Conservation (phyloP, 2,329 filamentous ascomycete genomes). For the Aspergillus puulaauensis region DNA sequence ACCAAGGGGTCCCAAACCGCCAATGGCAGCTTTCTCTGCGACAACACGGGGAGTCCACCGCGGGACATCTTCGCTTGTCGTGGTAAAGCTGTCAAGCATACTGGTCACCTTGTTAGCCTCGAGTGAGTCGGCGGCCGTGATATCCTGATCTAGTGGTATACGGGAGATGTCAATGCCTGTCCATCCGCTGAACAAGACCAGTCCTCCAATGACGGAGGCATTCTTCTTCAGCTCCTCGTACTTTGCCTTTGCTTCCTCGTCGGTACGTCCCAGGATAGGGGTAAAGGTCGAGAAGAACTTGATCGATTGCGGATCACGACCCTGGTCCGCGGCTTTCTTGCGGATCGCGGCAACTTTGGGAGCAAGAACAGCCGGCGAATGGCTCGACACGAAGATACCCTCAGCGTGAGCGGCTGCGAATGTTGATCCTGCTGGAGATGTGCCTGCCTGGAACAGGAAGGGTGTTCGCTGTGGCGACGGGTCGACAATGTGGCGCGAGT, state of each 20-base stretch:
- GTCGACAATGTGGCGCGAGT: slow-evolving; percentile 51
- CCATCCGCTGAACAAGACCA: slow-evolving; percentile 59
- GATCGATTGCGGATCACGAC: slow-evolving; percentile 57
- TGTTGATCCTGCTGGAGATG: slow-evolving; percentile 55
- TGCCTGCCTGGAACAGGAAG: slow-evolving; percentile 60
- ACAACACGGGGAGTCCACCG: slow-evolving; percentile 48
- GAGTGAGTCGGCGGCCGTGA: slow-evolving; percentile 54
- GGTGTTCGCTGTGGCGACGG: slow-evolving; percentile 59
- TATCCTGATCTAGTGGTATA: slow-evolving; percentile 58
- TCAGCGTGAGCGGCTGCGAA: slow-evolving; percentile 62
- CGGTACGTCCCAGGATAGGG: slow-evolving; percentile 50
- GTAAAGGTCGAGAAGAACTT: slow-evolving; percentile 57
- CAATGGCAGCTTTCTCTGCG: slow-evolving; percentile 49
- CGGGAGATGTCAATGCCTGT: slow-evolving; percentile 61
- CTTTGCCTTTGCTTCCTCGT: slow-evolving; percentile 56
- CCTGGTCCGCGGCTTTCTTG: slow-evolving; percentile 49
- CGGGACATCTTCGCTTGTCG: slow-evolving; percentile 49
- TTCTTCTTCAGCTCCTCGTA: slow-evolving; percentile 53
- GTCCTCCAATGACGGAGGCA: slow-evolving; percentile 53
- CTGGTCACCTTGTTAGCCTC: slow-evolving; percentile 55
- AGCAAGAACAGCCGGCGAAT: slow-evolving; percentile 50
- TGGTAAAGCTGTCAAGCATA: slow-evolving; percentile 50
- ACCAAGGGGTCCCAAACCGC: slow-evolving; percentile 50
- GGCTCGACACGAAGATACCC: slow-evolving; percentile 59
- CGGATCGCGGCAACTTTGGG: slow-evolving; percentile 56